These are phyloP conservation scores for Exserohilum rostratum DNA, from an alignment of 2,329 filamentous ascomycete species.

Conservation along the genomic window DNA sequence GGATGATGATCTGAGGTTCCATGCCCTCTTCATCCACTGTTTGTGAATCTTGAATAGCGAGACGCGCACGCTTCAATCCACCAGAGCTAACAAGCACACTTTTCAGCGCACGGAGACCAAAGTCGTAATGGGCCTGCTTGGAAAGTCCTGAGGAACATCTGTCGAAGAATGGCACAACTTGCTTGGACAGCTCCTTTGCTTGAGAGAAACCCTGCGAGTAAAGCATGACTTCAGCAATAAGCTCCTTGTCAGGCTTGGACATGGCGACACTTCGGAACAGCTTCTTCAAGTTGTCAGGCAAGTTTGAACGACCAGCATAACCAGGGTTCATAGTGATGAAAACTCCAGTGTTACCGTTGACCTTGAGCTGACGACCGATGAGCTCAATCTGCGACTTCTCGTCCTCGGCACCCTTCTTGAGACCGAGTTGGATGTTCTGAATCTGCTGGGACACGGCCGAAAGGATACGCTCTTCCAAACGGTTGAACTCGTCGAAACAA, in stretches of 20 bases:
- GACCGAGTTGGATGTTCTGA: conserved; percentile 96
- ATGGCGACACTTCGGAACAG: conserved; percentile 98
- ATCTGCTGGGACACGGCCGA: conserved; percentile 99
- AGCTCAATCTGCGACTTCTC: conserved; percentile 90
- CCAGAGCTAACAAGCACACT: conserved; percentile 98
- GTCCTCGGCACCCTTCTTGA: conserved; percentile 83
- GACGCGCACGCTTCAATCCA: conserved; percentile 85
- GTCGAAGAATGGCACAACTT: conserved; percentile 98
- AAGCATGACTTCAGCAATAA: conserved; percentile 99
- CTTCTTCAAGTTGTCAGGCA: conserved; percentile 99
- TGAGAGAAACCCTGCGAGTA: conserved; percentile 99
- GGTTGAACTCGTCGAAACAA: conserved; percentile 99
- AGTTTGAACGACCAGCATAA: conserved; percentile 95
- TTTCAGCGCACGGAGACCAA: conserved; percentile 95
- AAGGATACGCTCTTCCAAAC: conserved; percentile 94
- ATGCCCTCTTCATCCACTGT: conserved; percentile 73
- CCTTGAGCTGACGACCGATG: conserved; percentile 84
- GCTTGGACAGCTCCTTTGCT: conserved; percentile 89
- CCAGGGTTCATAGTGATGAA: conserved; percentile 99
- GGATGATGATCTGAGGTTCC: conserved; percentile 96
- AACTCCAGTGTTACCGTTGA: conserved; percentile 93
- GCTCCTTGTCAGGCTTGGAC: conserved; percentile 99
- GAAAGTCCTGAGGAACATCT: conserved; percentile 80
- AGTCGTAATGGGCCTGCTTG: conserved; percentile 99
- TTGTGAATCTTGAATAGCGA: conserved; percentile 63